A percentile compares a stretch with the other conserved stretches of the same genome.
phyloP scores from a whole-genome alignment of 1,284 basidiomycete genomes.

The Bondarzewia mesenterica region DNA sequence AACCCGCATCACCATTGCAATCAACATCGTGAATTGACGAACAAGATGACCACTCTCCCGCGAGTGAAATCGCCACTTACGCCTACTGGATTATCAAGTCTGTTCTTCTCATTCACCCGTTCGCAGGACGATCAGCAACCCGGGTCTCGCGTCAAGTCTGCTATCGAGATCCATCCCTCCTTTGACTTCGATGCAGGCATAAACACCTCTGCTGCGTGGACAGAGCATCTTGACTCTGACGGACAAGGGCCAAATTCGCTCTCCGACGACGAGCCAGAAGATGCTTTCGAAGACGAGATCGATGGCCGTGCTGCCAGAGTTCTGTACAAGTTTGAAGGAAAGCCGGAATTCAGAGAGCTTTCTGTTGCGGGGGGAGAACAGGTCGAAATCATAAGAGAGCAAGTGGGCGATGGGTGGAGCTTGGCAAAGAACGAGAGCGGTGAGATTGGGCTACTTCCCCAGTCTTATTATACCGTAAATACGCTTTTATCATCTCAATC shows the following conservation, averaged over 20 bases:
- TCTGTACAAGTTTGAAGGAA: conserved; percentile 66
- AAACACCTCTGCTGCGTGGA: conserved; percentile 70
- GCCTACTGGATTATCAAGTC: conserved; percentile 8
- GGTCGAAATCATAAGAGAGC: conserved; percentile 56
- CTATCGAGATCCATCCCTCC: conserved; percentile 10
- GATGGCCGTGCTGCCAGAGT: conserved; percentile 47
- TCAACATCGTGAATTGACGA: neutral
- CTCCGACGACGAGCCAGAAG: conserved; percentile 27
- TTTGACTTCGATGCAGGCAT: conserved; percentile 66
- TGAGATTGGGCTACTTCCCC: conserved; percentile 62
- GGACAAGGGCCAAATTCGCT: conserved; percentile 15
- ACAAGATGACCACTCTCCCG: conserved; percentile 8
- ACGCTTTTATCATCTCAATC: conserved; percentile 1
- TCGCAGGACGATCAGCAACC: conserved; percentile 4
- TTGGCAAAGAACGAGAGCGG: conserved; percentile 44
- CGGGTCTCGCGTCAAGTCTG: conserved; percentile 8
- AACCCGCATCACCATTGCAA: neutral
- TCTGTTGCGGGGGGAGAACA: conserved; percentile 55
- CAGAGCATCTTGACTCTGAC: conserved; percentile 44
- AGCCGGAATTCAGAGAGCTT: conserved; percentile 64
- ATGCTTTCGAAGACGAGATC: conserved; percentile 17
- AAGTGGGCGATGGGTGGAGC: conserved; percentile 70
- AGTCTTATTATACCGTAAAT: conserved; percentile 64
- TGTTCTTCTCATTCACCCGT: conserved; percentile 10
- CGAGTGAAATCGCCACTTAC: conserved; percentile 7